Percentiles rank a stretch among this genome's conserved stretches.
Conservation (phyloP, 352 stramenopile genomes). For the Pilasporangium apinafurcum region DNA sequence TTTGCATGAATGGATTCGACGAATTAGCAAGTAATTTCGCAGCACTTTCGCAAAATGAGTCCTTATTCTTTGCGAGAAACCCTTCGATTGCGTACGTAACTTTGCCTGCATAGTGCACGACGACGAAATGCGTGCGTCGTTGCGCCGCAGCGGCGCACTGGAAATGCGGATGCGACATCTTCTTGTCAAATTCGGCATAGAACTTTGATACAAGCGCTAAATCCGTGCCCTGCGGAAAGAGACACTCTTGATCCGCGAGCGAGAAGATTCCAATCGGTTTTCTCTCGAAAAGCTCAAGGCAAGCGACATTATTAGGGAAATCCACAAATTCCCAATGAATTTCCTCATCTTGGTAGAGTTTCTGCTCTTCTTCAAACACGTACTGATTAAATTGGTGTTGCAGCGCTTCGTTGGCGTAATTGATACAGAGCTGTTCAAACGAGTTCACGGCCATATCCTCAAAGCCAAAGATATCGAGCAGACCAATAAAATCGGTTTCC, state of each 20-base stretch:
- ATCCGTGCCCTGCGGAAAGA: constrained; percentile 73
- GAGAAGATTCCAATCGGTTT: constrained; percentile 77
- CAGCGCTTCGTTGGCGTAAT: constrained; percentile 85
- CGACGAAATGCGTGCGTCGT: constrained; percentile 70
- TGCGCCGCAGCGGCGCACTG: constrained; percentile 31
- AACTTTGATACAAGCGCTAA: constrained; percentile 69
- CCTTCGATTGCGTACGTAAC: constrained; percentile 76
- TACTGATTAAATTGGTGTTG: constrained; percentile 89
- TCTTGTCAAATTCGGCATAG: constrained; percentile 68
- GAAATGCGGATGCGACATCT: constrained; percentile 51
- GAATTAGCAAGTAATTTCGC: constrained; percentile 45
- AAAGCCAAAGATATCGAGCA: constrained; percentile 89
- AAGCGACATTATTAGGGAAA: constrained; percentile 75
- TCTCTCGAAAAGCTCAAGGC: constrained; percentile 77
- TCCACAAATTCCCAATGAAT: constrained; percentile 74
- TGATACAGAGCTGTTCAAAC: constrained; percentile 90
- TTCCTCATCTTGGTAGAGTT: constrained; percentile 64
- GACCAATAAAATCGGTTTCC: constrained; percentile 53
- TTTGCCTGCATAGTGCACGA: constrained; percentile 80
- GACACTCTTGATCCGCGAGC: constrained; percentile 75
- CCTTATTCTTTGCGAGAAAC: constrained; percentile 90
- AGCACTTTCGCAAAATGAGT: constrained; percentile 76
- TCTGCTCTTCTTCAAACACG: constrained; percentile 90
- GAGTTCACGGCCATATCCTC: constrained; percentile 83
- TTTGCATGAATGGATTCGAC: constrained; percentile 56